Base-by-base conservation (phyloP, 352 stramenopile species). In the Phytopythium sindhum region DNA sequence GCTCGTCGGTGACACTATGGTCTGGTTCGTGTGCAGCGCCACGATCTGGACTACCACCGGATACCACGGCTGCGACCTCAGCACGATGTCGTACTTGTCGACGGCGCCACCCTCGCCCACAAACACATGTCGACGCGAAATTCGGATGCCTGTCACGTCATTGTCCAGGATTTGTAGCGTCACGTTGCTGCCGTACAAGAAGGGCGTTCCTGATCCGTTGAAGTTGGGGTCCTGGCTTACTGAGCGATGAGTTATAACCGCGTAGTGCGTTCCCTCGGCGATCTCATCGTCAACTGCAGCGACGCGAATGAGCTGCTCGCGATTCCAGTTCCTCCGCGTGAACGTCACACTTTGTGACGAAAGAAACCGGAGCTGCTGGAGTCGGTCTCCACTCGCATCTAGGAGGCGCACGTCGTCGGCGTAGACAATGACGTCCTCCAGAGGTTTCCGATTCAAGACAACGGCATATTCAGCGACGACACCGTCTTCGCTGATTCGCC, bases 101-200 rank as follows among this genome's bases (percentile, higher is more conserved):
- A 75, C 66, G 7, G 70, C 66, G 1, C 78, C 78, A 14, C 81
- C 81, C 73, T 93, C 84, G 7, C 65, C 80, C 0, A 85, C 65
- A 61, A 85, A 91, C 55, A 89, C 28, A 33, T 91, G 81, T 8
- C 69, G 63, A 24, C 84, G 75, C 1, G 82, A 89, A 3, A 91
- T 65, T 12, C 66, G 62, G 19, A 91, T 67, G 2, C 80, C 71
- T 0, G 84, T 70, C 4, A 75, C 57, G 51, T 93, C 84, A 52
- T 93, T 86, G 67, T 93, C 84, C 10, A 85, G 68, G 47, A 93
- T 87, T 52, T 89, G 78, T 26, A 93, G 70, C 3, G 75, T 85
- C 9, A 91, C 61, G 44, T 78, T 84, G 24, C 70, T 67, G 4
- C 82, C 82, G 19, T 81, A 79, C 19, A 91, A 61, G 54, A 93